These are phyloP conservation scores for Schizophyllum amplum DNA, from an alignment of 1,284 basidiomycete species.

Conservation along the genomic window DNA sequence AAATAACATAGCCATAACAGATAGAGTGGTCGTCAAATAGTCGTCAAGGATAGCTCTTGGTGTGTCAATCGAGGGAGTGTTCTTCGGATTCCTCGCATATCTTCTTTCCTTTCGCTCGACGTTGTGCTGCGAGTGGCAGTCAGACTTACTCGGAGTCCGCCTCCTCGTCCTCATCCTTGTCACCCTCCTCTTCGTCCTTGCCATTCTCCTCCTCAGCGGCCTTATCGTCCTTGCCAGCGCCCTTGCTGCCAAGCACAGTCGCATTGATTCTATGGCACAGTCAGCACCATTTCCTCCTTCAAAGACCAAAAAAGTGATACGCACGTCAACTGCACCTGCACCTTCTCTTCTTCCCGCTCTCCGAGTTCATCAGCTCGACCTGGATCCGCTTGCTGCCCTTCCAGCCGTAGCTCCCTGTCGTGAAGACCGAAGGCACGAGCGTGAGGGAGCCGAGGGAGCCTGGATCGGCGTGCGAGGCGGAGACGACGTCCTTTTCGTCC, in stretches of 20 bases:
- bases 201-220: slow-evolving; percentile 24
- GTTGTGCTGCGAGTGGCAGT: too few relatives aligned
- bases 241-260: slow-evolving; percentile 69
- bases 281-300: slow-evolving; percentile 5
- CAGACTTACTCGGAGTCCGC: neutral
- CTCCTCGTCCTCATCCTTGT: slow-evolving; percentile 16
- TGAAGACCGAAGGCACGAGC: slow-evolving; percentile 50
- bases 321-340: slow-evolving; percentile 62
- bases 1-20: too few relatives aligned
- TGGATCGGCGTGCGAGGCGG: slow-evolving; percentile 36
- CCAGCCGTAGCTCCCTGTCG: slow-evolving; percentile 75
- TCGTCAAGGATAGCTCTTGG: too few relatives aligned
- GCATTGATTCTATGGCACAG: slow-evolving; percentile 55
- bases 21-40: too few relatives aligned
- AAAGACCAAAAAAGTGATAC: slow-evolving; percentile 20
- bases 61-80: too few relatives aligned
- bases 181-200: slow-evolving; percentile 18
- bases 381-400: slow-evolving; percentile 63
- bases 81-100: too few relatives aligned
- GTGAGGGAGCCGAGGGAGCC: slow-evolving; percentile 54
- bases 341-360: slow-evolving; percentile 52
- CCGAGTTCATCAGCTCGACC: slow-evolving; percentile 49
- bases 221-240: slow-evolving; percentile 31
- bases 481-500: slow-evolving; percentile 24
- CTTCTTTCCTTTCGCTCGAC: too few relatives aligned